These are phyloP conservation scores for Tilletia horrida DNA, from an alignment of 1,284 basidiomycete species.

Conservation along the genomic window DNA sequence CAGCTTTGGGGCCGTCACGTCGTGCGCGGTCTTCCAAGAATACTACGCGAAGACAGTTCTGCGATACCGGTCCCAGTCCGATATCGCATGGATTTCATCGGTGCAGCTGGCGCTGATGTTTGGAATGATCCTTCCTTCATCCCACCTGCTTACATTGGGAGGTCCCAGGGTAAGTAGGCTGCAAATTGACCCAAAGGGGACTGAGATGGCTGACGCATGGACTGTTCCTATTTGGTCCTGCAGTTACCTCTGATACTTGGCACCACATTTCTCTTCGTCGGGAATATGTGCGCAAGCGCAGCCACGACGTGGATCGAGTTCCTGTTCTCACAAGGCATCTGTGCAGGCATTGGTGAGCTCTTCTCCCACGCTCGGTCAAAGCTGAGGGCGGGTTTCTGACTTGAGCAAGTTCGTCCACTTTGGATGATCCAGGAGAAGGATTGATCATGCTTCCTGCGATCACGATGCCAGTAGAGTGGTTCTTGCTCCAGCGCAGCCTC, in stretches of 20 bases:
- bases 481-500: slow-evolving; percentile 13
- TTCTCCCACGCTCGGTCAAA: background rate
- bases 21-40: slow-evolving; percentile 16
- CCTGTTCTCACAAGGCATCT: slow-evolving; percentile 5
- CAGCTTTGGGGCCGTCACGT: slow-evolving; percentile 11
- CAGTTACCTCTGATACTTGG: slow-evolving; percentile 3
- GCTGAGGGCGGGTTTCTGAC: background rate
- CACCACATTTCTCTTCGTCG: background rate
- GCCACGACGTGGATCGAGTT: background rate
- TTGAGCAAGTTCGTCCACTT: background rate
- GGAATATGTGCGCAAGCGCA: background rate
- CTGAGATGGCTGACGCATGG: background rate
- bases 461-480: slow-evolving; percentile 11
- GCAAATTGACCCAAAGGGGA: no score
- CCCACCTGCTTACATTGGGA: background rate
- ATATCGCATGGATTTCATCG: slow-evolving; percentile 11
- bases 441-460: slow-evolving; percentile 9
- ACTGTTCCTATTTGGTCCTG: background rate
- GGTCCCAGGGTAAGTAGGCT: slow-evolving; percentile 9
- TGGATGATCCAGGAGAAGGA: background rate
- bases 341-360: slow-evolving; percentile 6
- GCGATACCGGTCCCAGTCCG: background rate
- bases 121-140: slow-evolving; percentile 12
- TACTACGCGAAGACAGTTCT: slow-evolving; percentile 1
- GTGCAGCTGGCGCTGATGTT: slow-evolving; percentile 8